Evolutionary conservation across 805 yeast species (phyloP).

Genomic region (Saturnispora serradocipensis): DNA sequence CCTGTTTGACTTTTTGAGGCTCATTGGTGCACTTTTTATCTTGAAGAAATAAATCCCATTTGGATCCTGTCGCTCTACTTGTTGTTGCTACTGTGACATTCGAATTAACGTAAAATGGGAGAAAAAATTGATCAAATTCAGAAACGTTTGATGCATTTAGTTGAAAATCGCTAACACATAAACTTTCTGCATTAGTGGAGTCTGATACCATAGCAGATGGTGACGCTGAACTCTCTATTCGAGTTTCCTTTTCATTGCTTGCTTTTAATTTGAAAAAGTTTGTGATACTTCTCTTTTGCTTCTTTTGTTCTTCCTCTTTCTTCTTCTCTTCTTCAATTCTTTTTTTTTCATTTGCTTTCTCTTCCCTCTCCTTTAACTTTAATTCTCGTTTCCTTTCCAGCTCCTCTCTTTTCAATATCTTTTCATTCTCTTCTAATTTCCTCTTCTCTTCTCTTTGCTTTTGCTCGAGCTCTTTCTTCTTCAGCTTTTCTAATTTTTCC

Average conservation of each 20-base stretch:
- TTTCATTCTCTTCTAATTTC: slow-evolving; percentile 20
- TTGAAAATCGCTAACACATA: background rate
- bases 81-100: slow-evolving; percentile 15
- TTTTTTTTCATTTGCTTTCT: slow-evolving; percentile 15
- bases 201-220: background rate
- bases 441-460: slow-evolving; percentile 19
- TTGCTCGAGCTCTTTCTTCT: slow-evolving; percentile 20
- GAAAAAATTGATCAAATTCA: slow-evolving; percentile 21
- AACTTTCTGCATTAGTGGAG: background rate
- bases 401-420: slow-evolving; percentile 25
- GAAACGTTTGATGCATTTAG: background rate
- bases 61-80: background rate
- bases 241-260: slow-evolving; percentile 3
- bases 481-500: slow-evolving; percentile 21
- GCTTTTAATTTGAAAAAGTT: slow-evolving; percentile 26
- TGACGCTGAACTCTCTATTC: background rate
- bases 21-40: background rate
- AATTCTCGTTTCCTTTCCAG: slow-evolving; percentile 26
- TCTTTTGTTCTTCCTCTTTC: slow-evolving; percentile 18
- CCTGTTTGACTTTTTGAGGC: no score
- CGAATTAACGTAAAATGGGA: slow-evolving; percentile 24
- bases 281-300: slow-evolving; percentile 24
- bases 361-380: slow-evolving; percentile 26
- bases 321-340: slow-evolving; percentile 19
- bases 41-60: slow-evolving; percentile 10